Evolutionary conservation across 2,329 filamentous ascomycete species (phyloP).

Genomic region (Ophiostoma himal-ulmi): DNA sequence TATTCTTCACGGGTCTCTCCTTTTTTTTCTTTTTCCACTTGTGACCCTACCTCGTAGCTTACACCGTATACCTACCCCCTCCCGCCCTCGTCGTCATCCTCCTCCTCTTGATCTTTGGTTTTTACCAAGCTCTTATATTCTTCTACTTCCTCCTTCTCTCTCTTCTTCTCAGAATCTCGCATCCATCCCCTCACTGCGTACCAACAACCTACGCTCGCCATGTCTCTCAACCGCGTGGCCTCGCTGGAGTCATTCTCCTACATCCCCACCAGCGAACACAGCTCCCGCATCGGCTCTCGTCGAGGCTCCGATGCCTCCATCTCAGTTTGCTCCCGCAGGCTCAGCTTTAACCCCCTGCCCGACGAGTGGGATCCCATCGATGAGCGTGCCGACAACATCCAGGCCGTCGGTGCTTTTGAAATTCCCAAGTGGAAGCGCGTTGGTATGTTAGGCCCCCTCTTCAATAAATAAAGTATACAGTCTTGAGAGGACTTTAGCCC

Average conservation of each 20-base stretch:
- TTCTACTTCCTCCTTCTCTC: background rate
- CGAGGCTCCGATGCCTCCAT: slow-evolving; percentile 43
- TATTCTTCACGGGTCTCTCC: background rate
- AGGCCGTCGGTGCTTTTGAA: slow-evolving; percentile 49
- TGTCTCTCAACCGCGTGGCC: slow-evolving; percentile 49
- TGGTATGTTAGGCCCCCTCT: background rate
- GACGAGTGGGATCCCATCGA: slow-evolving; percentile 45
- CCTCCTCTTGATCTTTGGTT: background rate
- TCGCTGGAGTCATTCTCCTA: slow-evolving; percentile 50
- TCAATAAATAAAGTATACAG: too few relatives aligned
- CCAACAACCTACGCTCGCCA: slow-evolving; percentile 26
- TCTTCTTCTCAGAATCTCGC: background rate
- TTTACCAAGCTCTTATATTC: background rate
- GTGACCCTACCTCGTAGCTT: background rate
- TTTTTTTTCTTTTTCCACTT: slow-evolving; percentile 9
- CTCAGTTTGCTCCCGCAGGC: slow-evolving; percentile 40
- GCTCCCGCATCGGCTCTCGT: slow-evolving; percentile 31
- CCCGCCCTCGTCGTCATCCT: slow-evolving; percentile 6
- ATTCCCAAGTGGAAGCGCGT: slow-evolving; percentile 50
- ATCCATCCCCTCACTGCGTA: background rate
- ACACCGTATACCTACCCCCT: background rate
- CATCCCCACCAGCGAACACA: slow-evolving; percentile 34
- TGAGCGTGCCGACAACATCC: slow-evolving; percentile 38
- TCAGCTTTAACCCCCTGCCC: slow-evolving; percentile 52
- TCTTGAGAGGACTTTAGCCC: background rate